Evolutionary conservation across 1,284 basidiomycete genomes (phyloP).

Genomic region (Nidula niveotomentosa): DNA sequence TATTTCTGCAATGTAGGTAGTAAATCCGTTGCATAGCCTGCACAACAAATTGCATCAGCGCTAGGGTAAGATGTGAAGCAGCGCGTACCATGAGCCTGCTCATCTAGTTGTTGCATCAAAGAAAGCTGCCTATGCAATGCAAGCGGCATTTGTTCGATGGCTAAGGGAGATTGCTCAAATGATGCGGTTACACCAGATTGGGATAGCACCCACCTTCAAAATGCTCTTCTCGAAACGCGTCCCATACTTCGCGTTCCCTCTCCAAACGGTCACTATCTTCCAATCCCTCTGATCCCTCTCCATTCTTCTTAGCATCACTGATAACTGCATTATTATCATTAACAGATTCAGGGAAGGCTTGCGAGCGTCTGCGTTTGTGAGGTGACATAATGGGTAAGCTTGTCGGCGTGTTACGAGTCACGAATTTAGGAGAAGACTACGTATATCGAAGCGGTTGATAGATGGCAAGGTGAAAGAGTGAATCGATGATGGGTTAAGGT

Average conservation of each 20-base stretch:
- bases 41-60: no score
- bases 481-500: no score
- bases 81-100: conserved; percentile 64
- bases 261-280: conserved; percentile 13
- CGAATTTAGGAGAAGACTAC: no score
- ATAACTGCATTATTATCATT: conserved; percentile 5
- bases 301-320: no score
- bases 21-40: conserved; percentile 40
- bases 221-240: conserved; percentile 75
- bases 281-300: no score
- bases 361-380: conserved; percentile 50
- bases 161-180: conserved; percentile 29
- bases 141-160: conserved; percentile 85
- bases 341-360: conserved; percentile 35
- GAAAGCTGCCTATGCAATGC: conserved; percentile 81
- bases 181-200: no score
- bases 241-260: conserved; percentile 71
- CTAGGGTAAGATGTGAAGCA: neutral
- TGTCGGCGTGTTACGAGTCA: neutral
- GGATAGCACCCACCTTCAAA: conserved; percentile 55
- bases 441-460: no score
- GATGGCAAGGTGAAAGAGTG: no score
- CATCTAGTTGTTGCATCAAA: conserved; percentile 81
- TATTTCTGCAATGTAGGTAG: conserved; percentile 42
- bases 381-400: conserved; percentile 20